Evolutionary conservation across 2,329 filamentous ascomycete genomes (phyloP).

Genomic region (Talaromyces piceae): DNA sequence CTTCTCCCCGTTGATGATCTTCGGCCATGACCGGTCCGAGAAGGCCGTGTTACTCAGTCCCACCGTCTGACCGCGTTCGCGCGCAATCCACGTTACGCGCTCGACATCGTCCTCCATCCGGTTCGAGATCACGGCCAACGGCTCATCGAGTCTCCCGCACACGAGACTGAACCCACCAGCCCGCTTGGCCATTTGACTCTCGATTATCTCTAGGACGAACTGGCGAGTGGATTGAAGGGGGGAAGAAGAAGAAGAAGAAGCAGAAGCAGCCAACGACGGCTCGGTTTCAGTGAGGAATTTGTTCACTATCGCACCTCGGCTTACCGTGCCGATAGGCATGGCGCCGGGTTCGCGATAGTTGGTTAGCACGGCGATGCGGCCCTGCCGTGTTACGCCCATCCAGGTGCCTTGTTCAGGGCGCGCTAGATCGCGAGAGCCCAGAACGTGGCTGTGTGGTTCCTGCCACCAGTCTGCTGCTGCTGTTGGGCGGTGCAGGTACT

Average conservation of each 20-base stretch:
- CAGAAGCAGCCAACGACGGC: constrained; percentile 14
- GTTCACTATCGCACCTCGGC: constrained; percentile 53
- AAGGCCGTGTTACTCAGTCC: constrained; percentile 57
- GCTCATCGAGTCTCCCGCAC: constrained; percentile 49
- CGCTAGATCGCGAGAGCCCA: constrained; percentile 56
- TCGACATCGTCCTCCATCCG: constrained; percentile 45
- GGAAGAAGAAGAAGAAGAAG: no score
- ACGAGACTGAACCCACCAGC: constrained; percentile 58
- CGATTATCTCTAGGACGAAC: constrained; percentile 49
- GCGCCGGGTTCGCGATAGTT: constrained; percentile 54
- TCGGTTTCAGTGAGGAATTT: constrained; percentile 45
- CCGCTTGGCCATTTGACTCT: constrained; percentile 46
- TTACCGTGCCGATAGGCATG: constrained; percentile 41
- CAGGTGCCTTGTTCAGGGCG: constrained; percentile 55
- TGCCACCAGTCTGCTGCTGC: constrained; percentile 54
- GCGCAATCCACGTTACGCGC: constrained; percentile 46
- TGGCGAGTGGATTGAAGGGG: no score
- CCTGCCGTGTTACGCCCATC: constrained; percentile 55
- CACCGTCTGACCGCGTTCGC: constrained; percentile 44
- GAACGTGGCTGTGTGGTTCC: constrained; percentile 45
- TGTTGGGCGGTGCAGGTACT: constrained; percentile 56
- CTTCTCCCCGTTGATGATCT: constrained; percentile 52
- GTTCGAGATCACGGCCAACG: constrained; percentile 56
- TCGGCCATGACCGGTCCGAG: constrained; percentile 54
- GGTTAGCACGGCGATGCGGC: constrained; percentile 55